Base-by-base conservation (phyloP, 192 early-diverging fungal genomes). In the Coemansia sp. region DNA sequence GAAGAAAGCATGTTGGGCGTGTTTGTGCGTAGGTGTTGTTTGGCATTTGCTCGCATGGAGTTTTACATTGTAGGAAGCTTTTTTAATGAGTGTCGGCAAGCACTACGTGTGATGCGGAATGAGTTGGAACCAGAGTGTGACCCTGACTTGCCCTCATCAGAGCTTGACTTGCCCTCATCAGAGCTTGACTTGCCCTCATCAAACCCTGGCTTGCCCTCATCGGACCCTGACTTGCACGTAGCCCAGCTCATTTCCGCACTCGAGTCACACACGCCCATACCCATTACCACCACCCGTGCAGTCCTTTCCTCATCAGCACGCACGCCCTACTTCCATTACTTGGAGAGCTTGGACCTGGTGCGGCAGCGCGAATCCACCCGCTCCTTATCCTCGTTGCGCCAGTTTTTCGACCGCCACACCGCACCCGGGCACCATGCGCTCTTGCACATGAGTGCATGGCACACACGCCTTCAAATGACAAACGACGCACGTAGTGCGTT, bases 21-120 rank as follows among this genome's bases (percentile, higher is more conserved):
- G 27, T 81, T 75, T 48, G 66, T 73, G 37, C 73, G 78, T 1
- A 66, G 78, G 23, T 81, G 78, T 41, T 60, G 59, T 12, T 45
- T 81, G 66, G 78, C 78, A 1, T 81, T 75, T 37, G 61, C 71
- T 16, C 78, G 72, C 63, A 62, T 81, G 29, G 78, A 81, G 64
- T 81, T 81, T 56, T 70, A 81, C 57, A 63, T 73, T 32, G 65
- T 59, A 7, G 56, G 62, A 45, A 11, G 5, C 43, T 57, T 81
- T 23, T 62, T 67, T 35, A 35, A 22, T 1, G 73, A 71, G 14
- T 80, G 68, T 32, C 53, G 22, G 7, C 58, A 26, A 4, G 73
- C 73, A n/a, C 23, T 32, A 1, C 10, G 2, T 0, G 45, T 2
- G 26, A 22, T 60, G 41, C 41, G 3, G 22, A 22, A 22, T 22